Conservation (phyloP, 176 grass and related monocot species). For the Paspalum notatum region DNA sequence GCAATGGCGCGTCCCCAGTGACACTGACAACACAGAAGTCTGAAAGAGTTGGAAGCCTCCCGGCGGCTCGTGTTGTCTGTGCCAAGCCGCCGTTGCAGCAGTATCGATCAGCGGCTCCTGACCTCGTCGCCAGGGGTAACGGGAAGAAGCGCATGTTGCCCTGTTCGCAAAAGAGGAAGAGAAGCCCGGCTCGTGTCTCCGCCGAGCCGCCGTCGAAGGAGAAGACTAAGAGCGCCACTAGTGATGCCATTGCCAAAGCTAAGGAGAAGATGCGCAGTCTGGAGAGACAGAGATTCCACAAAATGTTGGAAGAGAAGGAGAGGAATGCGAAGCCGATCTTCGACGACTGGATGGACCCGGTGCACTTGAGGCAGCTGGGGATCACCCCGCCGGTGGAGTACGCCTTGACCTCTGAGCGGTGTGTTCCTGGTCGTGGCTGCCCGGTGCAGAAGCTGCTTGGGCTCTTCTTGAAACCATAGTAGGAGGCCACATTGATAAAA, state of each 20-base stretch:
- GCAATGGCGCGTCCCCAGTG: not conserved
- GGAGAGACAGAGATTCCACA: not conserved
- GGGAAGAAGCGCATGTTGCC: not conserved
- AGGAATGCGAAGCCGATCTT: not conserved
- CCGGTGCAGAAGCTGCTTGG: not conserved
- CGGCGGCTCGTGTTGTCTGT: not conserved
- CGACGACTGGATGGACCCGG: not conserved
- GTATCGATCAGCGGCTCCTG: not conserved
- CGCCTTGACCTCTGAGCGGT: not conserved
- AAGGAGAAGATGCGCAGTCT: not conserved
- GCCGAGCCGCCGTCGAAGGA: too few species aligned
- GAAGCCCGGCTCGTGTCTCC: too few species aligned
- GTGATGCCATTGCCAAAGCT: not conserved
- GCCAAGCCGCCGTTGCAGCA: not conserved
- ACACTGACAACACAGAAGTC: not conserved
- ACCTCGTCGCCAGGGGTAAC: not conserved
- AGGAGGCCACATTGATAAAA: not conserved
- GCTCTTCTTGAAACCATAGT: constrained; percentile 6
- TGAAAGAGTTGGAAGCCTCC: not conserved
- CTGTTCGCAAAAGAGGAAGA: too few species aligned
- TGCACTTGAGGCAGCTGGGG: not conserved
- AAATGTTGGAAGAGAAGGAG: constrained; percentile 27
- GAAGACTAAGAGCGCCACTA: too few species aligned
- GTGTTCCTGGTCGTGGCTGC: not conserved
- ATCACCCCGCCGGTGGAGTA: not conserved